These are phyloP conservation scores for Neofusicoccum laricinum DNA, from an alignment of 2,329 filamentous ascomycete species.

Conservation along the genomic window DNA sequence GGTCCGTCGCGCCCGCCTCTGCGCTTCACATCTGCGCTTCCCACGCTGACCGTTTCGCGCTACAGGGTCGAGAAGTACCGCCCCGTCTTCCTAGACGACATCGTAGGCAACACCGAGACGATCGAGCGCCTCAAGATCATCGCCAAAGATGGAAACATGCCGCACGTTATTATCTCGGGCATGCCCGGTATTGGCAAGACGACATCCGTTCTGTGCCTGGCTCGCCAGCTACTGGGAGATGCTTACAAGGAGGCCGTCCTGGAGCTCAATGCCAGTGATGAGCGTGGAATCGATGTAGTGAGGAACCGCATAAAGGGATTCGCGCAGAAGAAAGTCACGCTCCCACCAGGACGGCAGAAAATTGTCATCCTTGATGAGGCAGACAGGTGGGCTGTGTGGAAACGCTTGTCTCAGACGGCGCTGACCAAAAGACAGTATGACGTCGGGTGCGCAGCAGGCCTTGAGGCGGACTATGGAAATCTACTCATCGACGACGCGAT, in stretches of 20 bases:
- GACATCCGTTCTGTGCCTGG: constrained; percentile 89
- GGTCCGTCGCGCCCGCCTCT: constrained; percentile 48
- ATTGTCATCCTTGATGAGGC: constrained; percentile 97
- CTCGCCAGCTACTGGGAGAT: constrained; percentile 84
- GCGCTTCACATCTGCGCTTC: not conserved
- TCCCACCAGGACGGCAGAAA: constrained; percentile 88
- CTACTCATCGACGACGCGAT: constrained; percentile 92
- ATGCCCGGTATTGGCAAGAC: constrained; percentile 99
- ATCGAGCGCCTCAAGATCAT: constrained; percentile 98
- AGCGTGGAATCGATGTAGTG: constrained; percentile 96
- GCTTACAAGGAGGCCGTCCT: constrained; percentile 96
- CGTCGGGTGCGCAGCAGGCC: constrained; percentile 91
- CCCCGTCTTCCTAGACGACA: constrained; percentile 89
- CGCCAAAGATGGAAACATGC: constrained; percentile 98
- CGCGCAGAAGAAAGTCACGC: constrained; percentile 96
- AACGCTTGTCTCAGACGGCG: not conserved
- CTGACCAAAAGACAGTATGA: constrained; percentile 62
- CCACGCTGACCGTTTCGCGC: not conserved
- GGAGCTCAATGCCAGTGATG: constrained; percentile 94
- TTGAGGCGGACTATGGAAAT: constrained; percentile 97
- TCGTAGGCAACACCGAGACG: constrained; percentile 96
- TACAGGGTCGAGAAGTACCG: constrained; percentile 96
- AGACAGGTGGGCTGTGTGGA: constrained; percentile 58
- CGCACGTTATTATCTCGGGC: constrained; percentile 97
- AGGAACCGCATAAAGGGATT: constrained; percentile 97